Evolutionary conservation across 2,329 filamentous ascomycete species (phyloP), one percentile per base, ranked within the genome.

Genomic region (Hirsutella thompsonii): DNA sequence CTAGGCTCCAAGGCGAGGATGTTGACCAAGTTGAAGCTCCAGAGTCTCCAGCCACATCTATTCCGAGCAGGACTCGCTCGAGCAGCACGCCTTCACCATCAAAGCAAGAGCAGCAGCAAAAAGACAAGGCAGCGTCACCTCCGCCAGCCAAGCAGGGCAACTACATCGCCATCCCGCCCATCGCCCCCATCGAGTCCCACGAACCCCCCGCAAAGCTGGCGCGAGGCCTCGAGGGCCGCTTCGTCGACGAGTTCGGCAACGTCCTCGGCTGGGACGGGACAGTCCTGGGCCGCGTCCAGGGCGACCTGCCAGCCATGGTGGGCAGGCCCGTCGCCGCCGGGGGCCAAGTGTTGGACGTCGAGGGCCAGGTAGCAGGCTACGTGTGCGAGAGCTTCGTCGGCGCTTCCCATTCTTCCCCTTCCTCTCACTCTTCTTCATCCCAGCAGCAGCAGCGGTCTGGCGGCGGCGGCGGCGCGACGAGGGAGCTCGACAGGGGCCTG

Each of bases 351-450:
- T 81, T 90, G 8, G 85, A 90, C 46, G 75, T 80, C 44, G 83
- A 90, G 46, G 85, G 84, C 20, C 82, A 90, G 44, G 78, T 90
- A 20, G 71, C 80, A 44, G 85, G 90, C 64, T 80, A 80, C 57
- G 87, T 86, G 51, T 73, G 71, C 19, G 77, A 79, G 46, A 59
- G 62, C 2, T 58, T 76, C 19, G 68, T 67, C 14, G 65, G 67
- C 38, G 70, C 73, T 5, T 67, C 3, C 71, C 14, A n/a, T 4
- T 18, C 32, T 4, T 4, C 32, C 3, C 9, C 32, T 16, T 4
- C 13, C n/a, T 67, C 3, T 70, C 14, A n/a, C 5, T 18, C 32
- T 4, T 4, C 32, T 16, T 4, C 13, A 16, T 9, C 32, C 8
- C 32, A n/a, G 4, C 32, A n/a, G 14, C 32, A 34, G 32, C n/a